Base-by-base conservation (phyloP, 179 eudicot species). In the Silene noctiflora region DNA sequence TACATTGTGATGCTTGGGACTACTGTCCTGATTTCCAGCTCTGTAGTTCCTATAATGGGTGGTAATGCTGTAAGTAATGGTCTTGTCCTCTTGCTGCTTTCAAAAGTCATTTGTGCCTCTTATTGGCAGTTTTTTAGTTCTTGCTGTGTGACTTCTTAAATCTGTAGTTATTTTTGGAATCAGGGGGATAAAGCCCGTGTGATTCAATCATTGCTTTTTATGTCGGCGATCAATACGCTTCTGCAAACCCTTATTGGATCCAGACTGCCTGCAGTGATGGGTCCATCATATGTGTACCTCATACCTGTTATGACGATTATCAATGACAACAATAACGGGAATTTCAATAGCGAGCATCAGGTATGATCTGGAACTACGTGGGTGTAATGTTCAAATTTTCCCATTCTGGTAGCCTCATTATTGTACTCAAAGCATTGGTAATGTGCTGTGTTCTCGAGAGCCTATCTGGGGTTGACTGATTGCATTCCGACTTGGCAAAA, bases 1-100 rank as follows among this genome's bases (percentile, higher is more conserved):
- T 95, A 88, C 79, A 88, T 95, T 59, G 97, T 93, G 60, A 93
- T 95, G 99, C 97, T 95, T 67, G 97, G 99, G 59, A 89, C 92
- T 16, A 89, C 92, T 21, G 93, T 93, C 69, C 78, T 93, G 85
- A 85, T 95, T 63, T 91, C 97, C 58, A 80, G 82, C 67, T 31
- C 66, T 42, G 86, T 91, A 24, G 99, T 95, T 35, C 92, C 99
- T 75, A 71, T 16, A 60, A 95, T 95, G 99, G 99, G 97, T 68
- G 99, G 99, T 31, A 80, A 73, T 59, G 60, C 76, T 69, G 99
- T 95, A 81, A 87, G 97, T 85, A 65, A 60, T 59, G 1, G 42
- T 58, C 35, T 58, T 24, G 12, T 0, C 63, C 21, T 75, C 12
- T 20, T 73, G 25, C 3, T 20, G 59, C n/a, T 59, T 6, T 75